These are phyloP conservation scores for Kwoniella sp. DNA, from an alignment of 768 basidiomycete species.

Conservation along the genomic window DNA sequence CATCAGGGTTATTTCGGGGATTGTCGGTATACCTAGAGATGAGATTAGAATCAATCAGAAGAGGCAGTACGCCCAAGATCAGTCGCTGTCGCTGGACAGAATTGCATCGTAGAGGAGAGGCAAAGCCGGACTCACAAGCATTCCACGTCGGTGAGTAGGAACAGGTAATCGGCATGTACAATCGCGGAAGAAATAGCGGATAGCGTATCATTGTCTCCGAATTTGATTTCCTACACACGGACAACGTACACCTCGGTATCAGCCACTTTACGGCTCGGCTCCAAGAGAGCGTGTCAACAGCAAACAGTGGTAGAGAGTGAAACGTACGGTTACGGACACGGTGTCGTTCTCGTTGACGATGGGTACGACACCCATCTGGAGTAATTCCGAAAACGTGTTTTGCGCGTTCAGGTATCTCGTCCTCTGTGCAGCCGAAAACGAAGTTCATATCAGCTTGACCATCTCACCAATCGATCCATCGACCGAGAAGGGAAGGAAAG, in stretches of 20 bases:
- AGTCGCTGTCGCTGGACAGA: too few species aligned
- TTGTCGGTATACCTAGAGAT: conserved; percentile 75
- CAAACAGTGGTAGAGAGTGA: not conserved
- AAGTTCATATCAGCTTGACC: conserved; percentile 7
- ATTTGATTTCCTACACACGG: conserved; percentile 87
- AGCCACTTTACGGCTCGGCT: not conserved
- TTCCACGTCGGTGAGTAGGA: conserved; percentile 94
- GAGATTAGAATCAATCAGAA: not conserved
- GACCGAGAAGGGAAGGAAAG: too few species aligned
- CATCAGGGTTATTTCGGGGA: conserved; percentile 83
- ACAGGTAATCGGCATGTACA: conserved; percentile 96
- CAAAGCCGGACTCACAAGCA: conserved; percentile 62
- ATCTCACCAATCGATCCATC: conserved; percentile 1
- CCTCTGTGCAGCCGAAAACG: conserved; percentile 61
- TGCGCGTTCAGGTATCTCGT: conserved; percentile 95
- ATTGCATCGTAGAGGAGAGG: too few species aligned
- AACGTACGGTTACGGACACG: conserved; percentile 83
- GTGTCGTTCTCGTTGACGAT: conserved; percentile 99
- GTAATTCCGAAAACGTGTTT: conserved; percentile 87
- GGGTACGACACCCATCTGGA: conserved; percentile 92
- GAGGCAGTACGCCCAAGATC: too few species aligned
- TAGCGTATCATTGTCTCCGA: conserved; percentile 97
- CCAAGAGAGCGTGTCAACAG: too few species aligned
- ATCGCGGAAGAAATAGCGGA: conserved; percentile 97
- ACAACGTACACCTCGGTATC: not conserved